Base-by-base conservation (phyloP, 2,329 filamentous ascomycete genomes). In the Emmonsia crescens region DNA sequence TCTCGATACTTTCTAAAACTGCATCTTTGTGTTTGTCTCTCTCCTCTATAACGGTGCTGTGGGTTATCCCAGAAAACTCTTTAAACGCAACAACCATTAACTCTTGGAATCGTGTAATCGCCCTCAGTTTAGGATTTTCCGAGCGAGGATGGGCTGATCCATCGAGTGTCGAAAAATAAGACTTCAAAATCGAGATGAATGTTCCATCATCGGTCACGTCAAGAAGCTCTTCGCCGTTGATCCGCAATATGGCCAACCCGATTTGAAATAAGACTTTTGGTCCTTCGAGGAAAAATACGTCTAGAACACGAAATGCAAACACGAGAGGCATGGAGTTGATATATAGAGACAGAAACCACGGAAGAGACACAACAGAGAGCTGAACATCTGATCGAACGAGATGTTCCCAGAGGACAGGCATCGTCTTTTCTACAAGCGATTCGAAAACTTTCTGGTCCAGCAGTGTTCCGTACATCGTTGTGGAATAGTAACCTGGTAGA, bases 251-350 rank as follows among this genome's bases (percentile, higher is more conserved):
- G n/a, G 94, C 94, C 64, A 99, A 79, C 21, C 94, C 94, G 62
- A 99, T 89, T 74, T 99, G 94, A 76, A 99, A 99, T 10, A 99
- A 80, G 1, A 97, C 94, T 76, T 97, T 97, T 19, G 94, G 93
- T 0, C 94, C 94, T 75, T 99, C 94, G 48, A 99, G 85, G 76
- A 99, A 99, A 79, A 99, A 99, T 57, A 99, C 93, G 70, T 99
- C 94, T 64, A 99, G 77, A 57, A 99, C 94, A 61, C 94, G 85
- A 75, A 97, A 99, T 54, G 94, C 94, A 75, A 97, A 99, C 1
- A 97, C 91, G 19, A 99, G 81, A 4, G 94, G 94, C 94, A 99
- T 99, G 1, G 93, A 97, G 81, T 99, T 99, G 80, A 99, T 95
- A 76, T 97, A 99, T 21, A 99, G 82, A 5, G 93, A 97, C 61